Conservation (phyloP, 139 green algal genomes). For the Yamagishiella unicocca region DNA sequence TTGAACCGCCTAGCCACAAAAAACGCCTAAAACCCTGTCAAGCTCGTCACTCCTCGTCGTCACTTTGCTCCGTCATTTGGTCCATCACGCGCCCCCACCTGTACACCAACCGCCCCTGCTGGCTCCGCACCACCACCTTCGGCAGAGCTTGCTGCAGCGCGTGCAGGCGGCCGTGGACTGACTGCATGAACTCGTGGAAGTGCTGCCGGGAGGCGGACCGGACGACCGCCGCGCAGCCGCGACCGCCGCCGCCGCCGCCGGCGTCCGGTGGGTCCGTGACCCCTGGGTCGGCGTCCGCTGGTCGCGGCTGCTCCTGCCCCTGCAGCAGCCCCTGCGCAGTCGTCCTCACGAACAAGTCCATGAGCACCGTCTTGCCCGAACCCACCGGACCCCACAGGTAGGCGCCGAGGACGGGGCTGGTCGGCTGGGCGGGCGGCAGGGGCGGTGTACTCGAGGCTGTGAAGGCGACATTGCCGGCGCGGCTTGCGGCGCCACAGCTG, state of each 20-base stretch:
- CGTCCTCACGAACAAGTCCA: slow-evolving; percentile 87
- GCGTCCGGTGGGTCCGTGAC: too few species aligned
- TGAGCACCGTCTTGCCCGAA: slow-evolving; percentile 94
- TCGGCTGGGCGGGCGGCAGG: not conserved
- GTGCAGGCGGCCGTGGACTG: slow-evolving; percentile 80
- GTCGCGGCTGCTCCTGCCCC: not conserved
- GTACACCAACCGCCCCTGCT: slow-evolving; percentile 60
- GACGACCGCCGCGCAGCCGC: too few species aligned
- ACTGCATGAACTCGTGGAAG: slow-evolving; percentile 97
- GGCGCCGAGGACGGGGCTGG: not conserved
- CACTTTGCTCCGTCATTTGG: too few species aligned
- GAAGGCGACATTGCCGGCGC: not conserved
- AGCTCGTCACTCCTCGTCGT: too few species aligned
- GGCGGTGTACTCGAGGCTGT: not conserved
- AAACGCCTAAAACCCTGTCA: too few species aligned
- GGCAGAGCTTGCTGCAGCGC: slow-evolving; percentile 58
- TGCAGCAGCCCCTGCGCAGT: slow-evolving; percentile 17
- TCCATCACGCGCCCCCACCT: slow-evolving; percentile 51
- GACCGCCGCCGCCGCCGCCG: too few species aligned
- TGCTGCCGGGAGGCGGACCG: slow-evolving; percentile 67
- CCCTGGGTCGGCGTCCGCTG: too few species aligned
- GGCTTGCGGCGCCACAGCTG: not conserved
- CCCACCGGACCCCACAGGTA: slow-evolving; percentile 92
- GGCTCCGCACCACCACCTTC: slow-evolving; percentile 40
- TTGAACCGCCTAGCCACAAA: too few species aligned